These are phyloP conservation scores for Linderniella brevidens DNA, from an alignment of 257 asterid genomes.

Conservation along the genomic window DNA sequence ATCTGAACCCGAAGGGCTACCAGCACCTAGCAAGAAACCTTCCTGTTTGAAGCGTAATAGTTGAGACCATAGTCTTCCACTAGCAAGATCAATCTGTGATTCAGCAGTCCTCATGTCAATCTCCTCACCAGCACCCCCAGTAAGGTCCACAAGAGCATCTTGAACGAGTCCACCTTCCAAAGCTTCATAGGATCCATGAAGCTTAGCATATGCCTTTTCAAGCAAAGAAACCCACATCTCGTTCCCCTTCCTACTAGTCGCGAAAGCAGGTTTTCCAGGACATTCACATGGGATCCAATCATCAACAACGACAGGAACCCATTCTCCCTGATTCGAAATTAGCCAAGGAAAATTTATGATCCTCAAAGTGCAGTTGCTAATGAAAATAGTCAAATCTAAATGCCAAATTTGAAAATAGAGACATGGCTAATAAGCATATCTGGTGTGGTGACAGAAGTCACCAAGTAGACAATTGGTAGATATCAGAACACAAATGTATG, in stretches of 20 bases:
- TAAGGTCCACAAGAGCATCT: conserved; percentile 97
- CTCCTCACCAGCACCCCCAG: conserved; percentile 99
- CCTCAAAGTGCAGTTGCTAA: too few relatives aligned
- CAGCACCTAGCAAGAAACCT: conserved; percentile 97
- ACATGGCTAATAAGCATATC: background rate
- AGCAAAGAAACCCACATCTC: conserved; percentile 89
- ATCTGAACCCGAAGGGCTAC: conserved; percentile 99
- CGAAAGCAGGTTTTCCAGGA: conserved; percentile 96
- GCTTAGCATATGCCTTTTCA: conserved; percentile 97
- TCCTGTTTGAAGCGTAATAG: conserved; percentile 79
- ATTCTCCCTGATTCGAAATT: conserved; percentile 58
- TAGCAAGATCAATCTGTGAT: conserved; percentile 94
- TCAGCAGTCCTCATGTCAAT: conserved; percentile 98
- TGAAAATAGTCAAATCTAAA: too few relatives aligned
- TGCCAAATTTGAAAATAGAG: background rate
- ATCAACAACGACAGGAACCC: conserved; percentile 98
- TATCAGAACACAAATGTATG: background rate
- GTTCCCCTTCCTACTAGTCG: conserved; percentile 82
- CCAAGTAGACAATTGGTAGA: too few relatives aligned
- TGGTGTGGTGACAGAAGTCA: too few relatives aligned
- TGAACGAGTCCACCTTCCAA: conserved; percentile 99
- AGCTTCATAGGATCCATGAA: conserved; percentile 97
- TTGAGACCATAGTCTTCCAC: conserved; percentile 98
- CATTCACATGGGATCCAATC: conserved; percentile 99
- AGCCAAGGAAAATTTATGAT: background rate